These are phyloP conservation scores for Puccinia hordei DNA, from an alignment of 1,284 basidiomycete species.

Conservation along the genomic window DNA sequence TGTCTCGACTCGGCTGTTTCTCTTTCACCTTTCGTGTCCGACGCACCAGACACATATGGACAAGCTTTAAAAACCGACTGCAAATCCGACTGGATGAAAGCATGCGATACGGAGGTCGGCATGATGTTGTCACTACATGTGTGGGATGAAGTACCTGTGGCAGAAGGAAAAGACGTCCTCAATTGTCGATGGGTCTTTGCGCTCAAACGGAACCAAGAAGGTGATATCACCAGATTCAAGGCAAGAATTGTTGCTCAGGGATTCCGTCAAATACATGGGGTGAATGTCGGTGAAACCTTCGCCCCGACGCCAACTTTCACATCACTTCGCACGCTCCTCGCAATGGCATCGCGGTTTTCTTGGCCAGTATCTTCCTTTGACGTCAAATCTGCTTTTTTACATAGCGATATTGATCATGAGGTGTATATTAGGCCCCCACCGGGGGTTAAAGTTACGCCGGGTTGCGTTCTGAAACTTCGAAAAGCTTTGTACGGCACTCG, in stretches of 20 bases:
- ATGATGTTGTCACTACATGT: background rate
- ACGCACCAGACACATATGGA: background rate
- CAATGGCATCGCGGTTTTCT: too few species aligned
- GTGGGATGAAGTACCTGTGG: background rate
- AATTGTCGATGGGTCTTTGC: slow-evolving; percentile 9
- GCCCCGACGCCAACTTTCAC: too few species aligned
- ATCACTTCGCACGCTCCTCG: too few species aligned
- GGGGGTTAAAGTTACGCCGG: background rate
- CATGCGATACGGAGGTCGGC: background rate
- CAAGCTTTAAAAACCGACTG: background rate
- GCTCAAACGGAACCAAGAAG: background rate
- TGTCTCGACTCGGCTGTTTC: too few species aligned
- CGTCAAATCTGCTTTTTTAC: slow-evolving; percentile 15
- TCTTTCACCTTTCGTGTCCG: background rate
- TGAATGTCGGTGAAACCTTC: too few species aligned
- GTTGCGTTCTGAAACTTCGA: background rate
- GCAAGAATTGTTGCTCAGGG: too few species aligned
- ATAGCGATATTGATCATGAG: slow-evolving; percentile 14
- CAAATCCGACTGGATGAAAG: background rate
- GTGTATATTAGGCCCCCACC: slow-evolving; percentile 8
- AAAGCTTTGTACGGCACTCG: too few species aligned
- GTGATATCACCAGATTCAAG: background rate
- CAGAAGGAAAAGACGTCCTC: background rate
- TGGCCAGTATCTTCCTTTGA: too few species aligned
- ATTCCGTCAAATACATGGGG: too few species aligned